A percentile compares a stretch with the other conserved stretches of the same genome.
These are phyloP conservation scores for Camelina hispida DNA, from an alignment of 345 rosid species.

Conservation along the genomic window DNA sequence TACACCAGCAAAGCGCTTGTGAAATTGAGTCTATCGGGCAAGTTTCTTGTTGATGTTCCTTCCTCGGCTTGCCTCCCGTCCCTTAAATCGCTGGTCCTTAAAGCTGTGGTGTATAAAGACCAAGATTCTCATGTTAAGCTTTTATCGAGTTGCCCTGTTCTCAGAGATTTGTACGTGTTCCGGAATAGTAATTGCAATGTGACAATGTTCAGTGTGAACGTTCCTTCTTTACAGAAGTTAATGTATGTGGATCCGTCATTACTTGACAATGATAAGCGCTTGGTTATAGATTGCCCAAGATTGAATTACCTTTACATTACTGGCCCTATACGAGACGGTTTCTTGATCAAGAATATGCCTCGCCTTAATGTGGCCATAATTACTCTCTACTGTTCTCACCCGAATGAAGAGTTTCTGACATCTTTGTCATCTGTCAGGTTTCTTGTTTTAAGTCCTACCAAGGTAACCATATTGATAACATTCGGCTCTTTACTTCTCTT, in stretches of 20 bases:
- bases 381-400: not conserved
- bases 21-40: not conserved
- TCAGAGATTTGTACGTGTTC: not conserved
- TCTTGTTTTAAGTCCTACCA: not conserved
- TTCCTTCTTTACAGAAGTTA: slow-evolving; percentile 15
- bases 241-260: not conserved
- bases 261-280: not conserved
- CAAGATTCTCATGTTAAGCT: slow-evolving; percentile 24
- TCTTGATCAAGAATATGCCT: not conserved
- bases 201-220: slow-evolving; percentile 13
- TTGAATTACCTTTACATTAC: not conserved
- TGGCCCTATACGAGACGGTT: not conserved
- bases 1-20: not conserved
- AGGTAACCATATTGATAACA: not conserved
- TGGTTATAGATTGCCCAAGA: slow-evolving; percentile 25
- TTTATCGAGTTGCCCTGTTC: slow-evolving; percentile 23
- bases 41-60: slow-evolving; percentile 10
- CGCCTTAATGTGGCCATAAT: not conserved
- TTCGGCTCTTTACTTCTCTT: too few species aligned
- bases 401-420: slow-evolving; percentile 3
- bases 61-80: not conserved
- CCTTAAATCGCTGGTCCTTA: not conserved
- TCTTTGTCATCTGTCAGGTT: slow-evolving; percentile 11
- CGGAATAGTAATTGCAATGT: not conserved
- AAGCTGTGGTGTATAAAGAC: slow-evolving; percentile 1